These are phyloP conservation scores for Chrysoporthe cubensis DNA, from an alignment of 2,329 filamentous ascomycete species.

Conservation along the genomic window DNA sequence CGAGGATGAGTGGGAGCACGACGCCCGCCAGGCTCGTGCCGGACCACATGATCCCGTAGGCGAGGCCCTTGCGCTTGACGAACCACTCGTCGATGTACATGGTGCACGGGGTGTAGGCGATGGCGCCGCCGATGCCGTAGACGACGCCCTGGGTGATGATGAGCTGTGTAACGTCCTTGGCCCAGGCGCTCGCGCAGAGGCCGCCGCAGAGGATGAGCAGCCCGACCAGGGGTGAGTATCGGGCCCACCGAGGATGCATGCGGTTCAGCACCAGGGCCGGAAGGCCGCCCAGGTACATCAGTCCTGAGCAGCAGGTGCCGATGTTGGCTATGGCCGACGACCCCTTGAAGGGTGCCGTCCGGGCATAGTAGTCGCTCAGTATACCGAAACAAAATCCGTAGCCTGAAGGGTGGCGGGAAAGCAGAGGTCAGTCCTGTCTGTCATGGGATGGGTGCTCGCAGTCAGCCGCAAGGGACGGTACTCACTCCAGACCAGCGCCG, in stretches of 20 bases:
- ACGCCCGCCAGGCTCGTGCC: slow-evolving; percentile 57
- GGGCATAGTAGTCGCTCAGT: slow-evolving; percentile 71
- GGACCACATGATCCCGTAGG: slow-evolving; percentile 67
- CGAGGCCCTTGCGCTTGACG: slow-evolving; percentile 58
- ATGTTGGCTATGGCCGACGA: slow-evolving; percentile 62
- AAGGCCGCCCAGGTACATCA: slow-evolving; percentile 60
- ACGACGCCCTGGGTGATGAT: slow-evolving; percentile 65
- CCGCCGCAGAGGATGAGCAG: slow-evolving; percentile 57
- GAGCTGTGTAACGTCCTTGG: slow-evolving; percentile 55
- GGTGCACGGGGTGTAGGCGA: slow-evolving; percentile 60
- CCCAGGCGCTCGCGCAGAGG: slow-evolving; percentile 56
- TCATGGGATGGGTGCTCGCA: too few species aligned
- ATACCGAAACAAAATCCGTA: slow-evolving; percentile 72
- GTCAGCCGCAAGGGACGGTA: not conserved
- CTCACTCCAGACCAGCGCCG: slow-evolving; percentile 58
- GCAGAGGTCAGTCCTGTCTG: slow-evolving; percentile 15
- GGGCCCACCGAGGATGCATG: slow-evolving; percentile 45
- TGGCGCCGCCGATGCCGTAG: slow-evolving; percentile 61
- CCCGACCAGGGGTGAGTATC: slow-evolving; percentile 49
- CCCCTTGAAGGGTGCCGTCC: slow-evolving; percentile 59
- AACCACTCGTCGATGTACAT: slow-evolving; percentile 68
- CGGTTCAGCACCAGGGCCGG: slow-evolving; percentile 52
- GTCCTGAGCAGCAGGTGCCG: slow-evolving; percentile 36
- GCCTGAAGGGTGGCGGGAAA: slow-evolving; percentile 45
- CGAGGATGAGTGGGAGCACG: slow-evolving; percentile 56